These are phyloP conservation scores for Fusarium sp. DNA, from an alignment of 2,329 filamentous ascomycete species.

Conservation along the genomic window DNA sequence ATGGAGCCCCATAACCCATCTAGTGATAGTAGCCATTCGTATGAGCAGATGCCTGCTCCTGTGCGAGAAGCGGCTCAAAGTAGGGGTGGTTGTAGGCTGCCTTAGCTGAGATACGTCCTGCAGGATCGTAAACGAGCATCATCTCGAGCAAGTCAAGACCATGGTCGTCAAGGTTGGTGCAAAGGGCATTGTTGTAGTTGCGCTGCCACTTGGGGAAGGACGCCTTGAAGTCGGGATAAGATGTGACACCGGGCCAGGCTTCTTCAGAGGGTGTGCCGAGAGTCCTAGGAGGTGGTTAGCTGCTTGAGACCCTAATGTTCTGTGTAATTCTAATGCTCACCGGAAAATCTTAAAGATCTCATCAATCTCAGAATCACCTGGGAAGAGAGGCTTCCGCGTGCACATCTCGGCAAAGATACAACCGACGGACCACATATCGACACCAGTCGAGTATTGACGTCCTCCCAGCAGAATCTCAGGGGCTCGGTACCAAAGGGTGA, in stretches of 20 bases:
- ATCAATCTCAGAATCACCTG: slow-evolving; percentile 81
- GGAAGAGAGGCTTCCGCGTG: slow-evolving; percentile 92
- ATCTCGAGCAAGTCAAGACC: slow-evolving; percentile 77
- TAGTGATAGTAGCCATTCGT: slow-evolving; percentile 57
- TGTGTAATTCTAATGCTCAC: slow-evolving; percentile 61
- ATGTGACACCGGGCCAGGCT: slow-evolving; percentile 92
- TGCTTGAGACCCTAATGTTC: background rate
- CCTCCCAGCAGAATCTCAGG: slow-evolving; percentile 93
- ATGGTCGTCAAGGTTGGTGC: slow-evolving; percentile 79
- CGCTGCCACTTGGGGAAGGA: slow-evolving; percentile 93
- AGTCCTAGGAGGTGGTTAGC: slow-evolving; percentile 62
- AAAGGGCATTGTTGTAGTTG: slow-evolving; percentile 75
- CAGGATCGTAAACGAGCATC: slow-evolving; percentile 90
- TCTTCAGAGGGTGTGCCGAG: slow-evolving; percentile 88
- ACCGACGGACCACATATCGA: slow-evolving; percentile 96
- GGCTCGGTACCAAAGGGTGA: slow-evolving; percentile 93
- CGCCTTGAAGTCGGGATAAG: slow-evolving; percentile 92
- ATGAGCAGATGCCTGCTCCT: slow-evolving; percentile 51
- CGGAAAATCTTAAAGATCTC: slow-evolving; percentile 75
- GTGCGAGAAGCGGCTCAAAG: slow-evolving; percentile 67
- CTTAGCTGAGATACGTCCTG: slow-evolving; percentile 89
- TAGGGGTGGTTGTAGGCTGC: slow-evolving; percentile 88
- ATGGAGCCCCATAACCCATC: slow-evolving; percentile 47
- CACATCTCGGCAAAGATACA: slow-evolving; percentile 98
- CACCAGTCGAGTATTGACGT: slow-evolving; percentile 92